These are phyloP conservation scores for Trapa incisa DNA, from an alignment of 345 rosid species.

Conservation along the genomic window DNA sequence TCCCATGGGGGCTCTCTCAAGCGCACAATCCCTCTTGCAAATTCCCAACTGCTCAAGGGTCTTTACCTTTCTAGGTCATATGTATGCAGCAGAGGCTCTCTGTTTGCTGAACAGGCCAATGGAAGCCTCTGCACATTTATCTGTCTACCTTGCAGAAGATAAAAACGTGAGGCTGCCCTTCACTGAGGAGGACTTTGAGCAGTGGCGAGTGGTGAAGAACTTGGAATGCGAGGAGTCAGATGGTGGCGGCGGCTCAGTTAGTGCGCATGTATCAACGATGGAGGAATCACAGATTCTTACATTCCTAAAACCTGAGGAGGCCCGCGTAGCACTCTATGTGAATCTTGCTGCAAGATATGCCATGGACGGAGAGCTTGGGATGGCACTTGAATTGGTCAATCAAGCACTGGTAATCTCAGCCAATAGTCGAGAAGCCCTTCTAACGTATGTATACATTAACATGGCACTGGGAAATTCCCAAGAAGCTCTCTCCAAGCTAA, in stretches of 20 bases:
- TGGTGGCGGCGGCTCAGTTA: slow-evolving; percentile 17
- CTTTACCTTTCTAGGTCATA: slow-evolving; percentile 58
- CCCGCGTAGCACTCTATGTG: slow-evolving; percentile 67
- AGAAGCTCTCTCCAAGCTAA: slow-evolving; percentile 72
- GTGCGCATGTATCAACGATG: slow-evolving; percentile 17
- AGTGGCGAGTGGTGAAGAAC: slow-evolving; percentile 35
- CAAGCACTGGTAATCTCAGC: slow-evolving; percentile 55
- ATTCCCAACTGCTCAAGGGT: slow-evolving; percentile 58
- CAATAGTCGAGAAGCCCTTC: slow-evolving; percentile 47
- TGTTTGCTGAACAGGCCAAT: slow-evolving; percentile 64
- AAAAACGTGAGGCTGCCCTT: slow-evolving; percentile 54
- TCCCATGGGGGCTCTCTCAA: slow-evolving; percentile 60
- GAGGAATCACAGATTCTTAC: slow-evolving; percentile 23
- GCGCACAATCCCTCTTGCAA: slow-evolving; percentile 62
- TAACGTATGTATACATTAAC: slow-evolving; percentile 72
- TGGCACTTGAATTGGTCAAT: slow-evolving; percentile 43
- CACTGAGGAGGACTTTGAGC: slow-evolving; percentile 55
- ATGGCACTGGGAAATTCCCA: slow-evolving; percentile 60
- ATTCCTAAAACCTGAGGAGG: slow-evolving; percentile 77
- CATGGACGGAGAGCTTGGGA: slow-evolving; percentile 58
- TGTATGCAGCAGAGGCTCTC: slow-evolving; percentile 93
- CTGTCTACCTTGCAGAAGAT: slow-evolving; percentile 47
- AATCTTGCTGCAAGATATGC: slow-evolving; percentile 64
- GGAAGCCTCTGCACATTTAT: slow-evolving; percentile 77
- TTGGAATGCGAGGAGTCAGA: slow-evolving; percentile 54